Evolutionary conservation across 2,329 filamentous ascomycete genomes (phyloP).

Genomic region (Stagonosporopsis tanaceti): DNA sequence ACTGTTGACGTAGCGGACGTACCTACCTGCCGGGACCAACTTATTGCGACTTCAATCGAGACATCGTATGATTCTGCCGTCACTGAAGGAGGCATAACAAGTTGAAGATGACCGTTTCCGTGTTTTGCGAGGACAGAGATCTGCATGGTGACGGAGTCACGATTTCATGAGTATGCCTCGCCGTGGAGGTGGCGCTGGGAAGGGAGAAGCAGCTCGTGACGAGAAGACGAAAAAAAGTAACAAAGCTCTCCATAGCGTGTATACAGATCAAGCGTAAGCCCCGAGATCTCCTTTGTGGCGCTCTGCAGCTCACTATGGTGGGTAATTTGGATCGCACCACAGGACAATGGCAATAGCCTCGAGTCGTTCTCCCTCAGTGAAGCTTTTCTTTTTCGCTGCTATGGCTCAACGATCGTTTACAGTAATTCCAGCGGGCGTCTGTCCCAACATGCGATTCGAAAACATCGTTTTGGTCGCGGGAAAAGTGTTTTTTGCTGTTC

Average conservation of each 20-base stretch:
- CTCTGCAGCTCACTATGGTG: slow-evolving; percentile 12
- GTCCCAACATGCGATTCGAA: slow-evolving; percentile 15
- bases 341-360: not conserved
- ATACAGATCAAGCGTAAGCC: slow-evolving; percentile 20
- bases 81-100: slow-evolving; percentile 19
- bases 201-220: slow-evolving; percentile 9
- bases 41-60: slow-evolving; percentile 26
- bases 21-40: slow-evolving; percentile 28
- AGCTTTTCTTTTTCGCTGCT: slow-evolving; percentile 14
- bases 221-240: slow-evolving; percentile 15
- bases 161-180: slow-evolving; percentile 15
- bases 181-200: slow-evolving; percentile 9
- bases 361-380: not conserved
- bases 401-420: slow-evolving; percentile 6
- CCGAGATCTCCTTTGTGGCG: slow-evolving; percentile 13
- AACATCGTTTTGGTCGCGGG: slow-evolving; percentile 9
- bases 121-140: slow-evolving; percentile 13
- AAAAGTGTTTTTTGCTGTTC: slow-evolving; percentile 18
- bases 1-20: slow-evolving; percentile 22
- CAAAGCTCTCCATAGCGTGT: slow-evolving; percentile 10
- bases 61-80: slow-evolving; percentile 23
- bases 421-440: slow-evolving; percentile 19
- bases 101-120: slow-evolving; percentile 10
- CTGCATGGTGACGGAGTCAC: slow-evolving; percentile 12
- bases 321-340: not conserved